Conservation (phyloP, 495 filamentous ascomycete species). For the Penicillium mononematosum region DNA sequence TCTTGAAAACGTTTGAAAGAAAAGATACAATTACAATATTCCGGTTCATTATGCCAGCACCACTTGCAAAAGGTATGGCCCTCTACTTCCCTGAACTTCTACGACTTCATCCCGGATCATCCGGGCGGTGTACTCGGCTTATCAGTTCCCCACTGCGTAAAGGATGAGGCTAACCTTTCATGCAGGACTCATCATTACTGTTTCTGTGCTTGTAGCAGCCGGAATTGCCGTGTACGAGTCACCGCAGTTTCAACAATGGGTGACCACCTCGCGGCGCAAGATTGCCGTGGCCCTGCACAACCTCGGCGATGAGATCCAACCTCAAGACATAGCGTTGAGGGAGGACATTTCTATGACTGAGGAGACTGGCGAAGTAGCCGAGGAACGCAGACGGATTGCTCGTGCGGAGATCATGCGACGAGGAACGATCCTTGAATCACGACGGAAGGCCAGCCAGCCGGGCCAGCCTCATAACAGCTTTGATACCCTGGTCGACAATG, state of each 20-base stretch:
- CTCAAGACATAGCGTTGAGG: constrained; percentile 32
- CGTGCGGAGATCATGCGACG: constrained; percentile 74
- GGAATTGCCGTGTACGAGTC: constrained; percentile 84
- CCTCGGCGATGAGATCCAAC: constrained; percentile 73
- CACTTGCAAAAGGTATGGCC: constrained; percentile 53
- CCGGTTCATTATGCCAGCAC: constrained; percentile 46
- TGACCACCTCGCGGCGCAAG: constrained; percentile 72
- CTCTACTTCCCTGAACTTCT: constrained; percentile 9
- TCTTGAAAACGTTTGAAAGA: background rate
- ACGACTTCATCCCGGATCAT: constrained; percentile 10
- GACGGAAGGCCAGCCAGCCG: constrained; percentile 26
- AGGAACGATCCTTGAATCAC: constrained; percentile 42
- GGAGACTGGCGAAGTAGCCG: constrained; percentile 61
- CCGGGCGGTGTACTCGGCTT: constrained; percentile 35
- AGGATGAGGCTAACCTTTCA: constrained; percentile 14
- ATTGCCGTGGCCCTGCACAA: constrained; percentile 75
- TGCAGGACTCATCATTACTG: constrained; percentile 73
- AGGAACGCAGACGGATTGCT: constrained; percentile 65
- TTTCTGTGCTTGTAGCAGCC: constrained; percentile 73
- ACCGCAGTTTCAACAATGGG: constrained; percentile 73
- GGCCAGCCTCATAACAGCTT: constrained; percentile 41
- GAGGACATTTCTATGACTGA: constrained; percentile 56
- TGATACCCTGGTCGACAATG: constrained; percentile 54
- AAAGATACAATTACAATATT: background rate
- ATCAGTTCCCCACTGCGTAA: constrained; percentile 33